Percentiles rank a stretch among this genome's conserved stretches.
Evolutionary conservation across 768 basidiomycete genomes (phyloP).

Genomic region (Crassisporium funariophilum): DNA sequence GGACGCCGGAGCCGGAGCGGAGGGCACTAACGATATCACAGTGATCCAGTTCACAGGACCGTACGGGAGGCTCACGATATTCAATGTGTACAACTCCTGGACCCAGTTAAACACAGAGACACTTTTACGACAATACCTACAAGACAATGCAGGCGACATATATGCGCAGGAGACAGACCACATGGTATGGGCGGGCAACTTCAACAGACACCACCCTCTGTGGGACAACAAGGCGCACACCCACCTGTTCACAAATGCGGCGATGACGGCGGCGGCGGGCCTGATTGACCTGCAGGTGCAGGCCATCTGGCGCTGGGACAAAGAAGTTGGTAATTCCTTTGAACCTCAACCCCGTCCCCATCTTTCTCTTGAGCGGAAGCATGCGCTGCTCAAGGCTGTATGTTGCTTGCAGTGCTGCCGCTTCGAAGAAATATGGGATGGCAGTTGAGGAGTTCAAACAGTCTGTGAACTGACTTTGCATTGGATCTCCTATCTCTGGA

Average conservation of each 20-base stretch:
- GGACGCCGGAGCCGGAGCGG: slow-evolving; percentile 6
- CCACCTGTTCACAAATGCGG: slow-evolving; percentile 35
- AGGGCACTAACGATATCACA: slow-evolving; percentile 22
- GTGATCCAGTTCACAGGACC: slow-evolving; percentile 22
- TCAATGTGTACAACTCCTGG: slow-evolving; percentile 30
- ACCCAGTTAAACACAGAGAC: slow-evolving; percentile 5
- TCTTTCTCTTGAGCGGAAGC: too few species aligned
- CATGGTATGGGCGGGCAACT: slow-evolving; percentile 40
- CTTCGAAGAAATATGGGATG: too few species aligned
- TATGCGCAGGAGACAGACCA: slow-evolving; percentile 2
- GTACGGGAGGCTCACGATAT: slow-evolving; percentile 18
- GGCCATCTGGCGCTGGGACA: too few species aligned
- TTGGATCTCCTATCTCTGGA: too few species aligned
- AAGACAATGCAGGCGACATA: not conserved
- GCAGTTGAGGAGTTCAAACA: too few species aligned
- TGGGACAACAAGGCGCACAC: slow-evolving; percentile 36
- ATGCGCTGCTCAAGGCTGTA: too few species aligned
- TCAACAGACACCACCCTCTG: slow-evolving; percentile 42
- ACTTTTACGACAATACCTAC: not conserved
- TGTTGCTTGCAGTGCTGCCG: too few species aligned
- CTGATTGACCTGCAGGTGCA: slow-evolving; percentile 28
- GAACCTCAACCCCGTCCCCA: too few species aligned
- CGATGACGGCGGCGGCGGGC: slow-evolving; percentile 20
- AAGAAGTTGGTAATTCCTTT: too few species aligned
- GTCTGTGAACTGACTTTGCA: too few species aligned